Percentiles rank a stretch among this genome's conserved stretches.
Conservation (phyloP, 257 asterid species). For the Salvia hispanica region DNA sequence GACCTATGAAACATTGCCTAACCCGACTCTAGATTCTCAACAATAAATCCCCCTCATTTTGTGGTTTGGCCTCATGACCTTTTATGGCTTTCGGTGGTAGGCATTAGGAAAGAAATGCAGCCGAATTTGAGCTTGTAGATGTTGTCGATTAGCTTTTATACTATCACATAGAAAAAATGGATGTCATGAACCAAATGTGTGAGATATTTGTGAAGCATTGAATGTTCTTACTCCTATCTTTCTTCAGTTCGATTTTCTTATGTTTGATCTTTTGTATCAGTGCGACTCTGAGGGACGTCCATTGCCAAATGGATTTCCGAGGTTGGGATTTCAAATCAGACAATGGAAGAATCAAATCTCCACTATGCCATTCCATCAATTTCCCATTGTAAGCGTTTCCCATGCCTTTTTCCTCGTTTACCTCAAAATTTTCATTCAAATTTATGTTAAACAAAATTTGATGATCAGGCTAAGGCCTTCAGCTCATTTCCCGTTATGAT, state of each 20-base stretch:
- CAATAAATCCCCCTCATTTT: neutral
- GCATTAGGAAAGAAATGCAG: neutral
- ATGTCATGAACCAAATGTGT: neutral
- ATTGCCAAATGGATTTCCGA: constrained; percentile 12
- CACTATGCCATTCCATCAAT: constrained; percentile 23
- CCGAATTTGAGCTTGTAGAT: neutral
- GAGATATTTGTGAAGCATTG: neutral
- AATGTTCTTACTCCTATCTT: constrained; percentile 6
- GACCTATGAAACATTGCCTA: neutral
- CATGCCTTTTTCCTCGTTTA: neutral
- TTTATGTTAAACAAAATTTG: constrained; percentile 9
- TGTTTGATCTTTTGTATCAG: constrained; percentile 23
- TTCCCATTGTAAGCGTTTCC: constrained; percentile 34
- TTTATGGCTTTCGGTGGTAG: neutral
- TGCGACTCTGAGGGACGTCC: constrained; percentile 24
- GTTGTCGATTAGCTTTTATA: neutral
- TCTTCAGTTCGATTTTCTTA: constrained; percentile 6
- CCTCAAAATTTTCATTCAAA: neutral
- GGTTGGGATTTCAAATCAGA: constrained; percentile 22
- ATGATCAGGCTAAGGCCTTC: constrained; percentile 58
- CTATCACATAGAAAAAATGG: neutral
- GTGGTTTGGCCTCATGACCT: neutral
- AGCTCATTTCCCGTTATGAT: constrained; percentile 60
- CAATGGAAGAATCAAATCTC: constrained; percentile 37
- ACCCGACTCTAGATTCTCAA: neutral